Conservation (phyloP, 768 basidiomycete species). For the Suillus spraguei region DNA sequence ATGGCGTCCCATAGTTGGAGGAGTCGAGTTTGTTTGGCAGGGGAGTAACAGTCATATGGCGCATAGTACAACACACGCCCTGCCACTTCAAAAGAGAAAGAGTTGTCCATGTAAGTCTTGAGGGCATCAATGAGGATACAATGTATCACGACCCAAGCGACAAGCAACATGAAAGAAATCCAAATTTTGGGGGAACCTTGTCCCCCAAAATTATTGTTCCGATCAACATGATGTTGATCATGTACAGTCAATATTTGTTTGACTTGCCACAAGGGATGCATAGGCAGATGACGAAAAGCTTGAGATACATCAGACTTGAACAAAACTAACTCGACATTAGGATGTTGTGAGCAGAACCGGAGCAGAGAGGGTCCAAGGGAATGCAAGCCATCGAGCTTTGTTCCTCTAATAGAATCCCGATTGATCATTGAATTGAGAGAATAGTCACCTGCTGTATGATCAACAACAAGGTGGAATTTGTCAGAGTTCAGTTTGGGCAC, state of each 20-base stretch:
- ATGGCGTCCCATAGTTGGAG: too few relatives aligned
- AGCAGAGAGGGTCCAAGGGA: neutral
- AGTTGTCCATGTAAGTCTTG: too few relatives aligned
- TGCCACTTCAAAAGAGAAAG: too few relatives aligned
- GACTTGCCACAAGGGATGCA: constrained; percentile 29
- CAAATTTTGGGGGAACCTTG: too few relatives aligned
- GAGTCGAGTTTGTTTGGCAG: too few relatives aligned
- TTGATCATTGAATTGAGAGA: constrained; percentile 40
- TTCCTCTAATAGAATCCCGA: neutral
- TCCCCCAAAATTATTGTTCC: too few relatives aligned
- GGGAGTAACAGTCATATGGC: too few relatives aligned
- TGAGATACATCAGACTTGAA: constrained; percentile 40
- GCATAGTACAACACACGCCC: accelerated
- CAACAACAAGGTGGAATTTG: constrained; percentile 38
- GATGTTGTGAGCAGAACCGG: constrained; percentile 1
- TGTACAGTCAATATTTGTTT: neutral
- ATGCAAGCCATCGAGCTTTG: neutral
- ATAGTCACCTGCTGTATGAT: constrained; percentile 28
- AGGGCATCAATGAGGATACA: too few relatives aligned
- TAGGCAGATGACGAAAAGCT: constrained; percentile 37
- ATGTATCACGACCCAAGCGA: too few relatives aligned
- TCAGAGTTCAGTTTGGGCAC: constrained; percentile 44
- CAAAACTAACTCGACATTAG: constrained; percentile 13
- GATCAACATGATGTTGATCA: too few relatives aligned
- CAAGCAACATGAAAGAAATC: too few relatives aligned